These are phyloP conservation scores for Periconia sp. DNA, from an alignment of 2,329 filamentous ascomycete species.

Conservation along the genomic window DNA sequence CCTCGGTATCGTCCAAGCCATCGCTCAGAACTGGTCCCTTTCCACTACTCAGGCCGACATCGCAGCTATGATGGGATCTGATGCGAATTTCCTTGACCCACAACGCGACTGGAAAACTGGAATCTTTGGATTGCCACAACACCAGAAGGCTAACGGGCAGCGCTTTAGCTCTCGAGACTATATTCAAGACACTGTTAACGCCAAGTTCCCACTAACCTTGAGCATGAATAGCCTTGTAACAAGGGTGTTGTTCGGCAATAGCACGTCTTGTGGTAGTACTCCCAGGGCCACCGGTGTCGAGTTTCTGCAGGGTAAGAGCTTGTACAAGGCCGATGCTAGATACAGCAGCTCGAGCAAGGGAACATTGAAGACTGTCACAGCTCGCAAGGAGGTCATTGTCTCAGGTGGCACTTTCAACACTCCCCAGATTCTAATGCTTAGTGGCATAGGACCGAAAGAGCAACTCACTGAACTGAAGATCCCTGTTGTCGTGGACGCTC, in stretches of 20 bases:
- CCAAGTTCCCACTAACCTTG: slow-evolving; percentile 33
- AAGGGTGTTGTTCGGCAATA: slow-evolving; percentile 44
- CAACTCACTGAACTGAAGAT: slow-evolving; percentile 62
- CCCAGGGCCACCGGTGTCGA: slow-evolving; percentile 51
- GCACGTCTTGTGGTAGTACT: slow-evolving; percentile 51
- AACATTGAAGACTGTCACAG: slow-evolving; percentile 44
- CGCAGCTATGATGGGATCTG: slow-evolving; percentile 49
- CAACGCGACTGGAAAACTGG: slow-evolving; percentile 56
- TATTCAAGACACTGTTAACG: slow-evolving; percentile 54
- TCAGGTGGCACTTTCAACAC: slow-evolving; percentile 62
- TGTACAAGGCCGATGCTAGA: slow-evolving; percentile 53
- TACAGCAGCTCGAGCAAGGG: slow-evolving; percentile 26
- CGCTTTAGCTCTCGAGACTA: slow-evolving; percentile 64
- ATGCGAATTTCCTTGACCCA: slow-evolving; percentile 57
- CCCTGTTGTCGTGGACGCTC: slow-evolving; percentile 57
- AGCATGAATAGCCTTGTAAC: slow-evolving; percentile 49
- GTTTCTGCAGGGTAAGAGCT: slow-evolving; percentile 46
- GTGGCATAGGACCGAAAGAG: slow-evolving; percentile 62
- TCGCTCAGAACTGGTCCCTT: slow-evolving; percentile 40
- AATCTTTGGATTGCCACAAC: slow-evolving; percentile 63
- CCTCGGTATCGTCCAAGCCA: slow-evolving; percentile 39
- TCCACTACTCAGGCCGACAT: slow-evolving; percentile 58
- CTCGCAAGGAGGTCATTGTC: slow-evolving; percentile 34
- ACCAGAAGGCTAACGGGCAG: slow-evolving; percentile 54
- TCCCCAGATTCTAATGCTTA: slow-evolving; percentile 68